Base-by-base conservation (phyloP, 352 stramenopile species). In the Phytopythium vexans region DNA sequence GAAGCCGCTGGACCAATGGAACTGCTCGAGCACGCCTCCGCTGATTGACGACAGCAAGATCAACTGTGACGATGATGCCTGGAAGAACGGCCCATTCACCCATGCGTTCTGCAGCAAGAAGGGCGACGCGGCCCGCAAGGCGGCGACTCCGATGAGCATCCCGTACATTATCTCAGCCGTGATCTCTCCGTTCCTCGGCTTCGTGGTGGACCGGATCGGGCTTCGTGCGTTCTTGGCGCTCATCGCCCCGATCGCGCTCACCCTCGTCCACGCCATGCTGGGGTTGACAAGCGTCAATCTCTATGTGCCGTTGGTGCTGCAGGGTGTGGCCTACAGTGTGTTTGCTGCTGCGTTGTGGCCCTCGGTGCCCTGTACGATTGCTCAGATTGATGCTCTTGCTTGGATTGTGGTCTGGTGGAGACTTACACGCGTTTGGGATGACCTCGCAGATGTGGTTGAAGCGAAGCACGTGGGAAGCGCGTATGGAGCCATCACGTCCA, bases 341-440 rank as follows among this genome's bases (percentile, higher is more conserved):
- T 97, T 96, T 68, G 92, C 92, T 4, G 86, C 93, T 5, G 90
- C 92, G 6, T 41, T 98, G 16, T 98, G 92, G 93, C 93, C 93
- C 4, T 96, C 86, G 0, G 86, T 98, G 16, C 86, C 89, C 64
- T 82, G 73, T 84, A 57, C 34, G 72, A 56, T 40, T 27, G 21
- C 11, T 42, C 38, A n/a, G 38, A 42, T n/a, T 42, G 38, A 42
- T 42, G 21, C 21, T 27, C 21, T 27, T 27, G 21, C 21, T 27
- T 6, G 21, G 14, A 40, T 6, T 8, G 3, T 4, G 39, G n/a
- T 27, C 21, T 27, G 21, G 15, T 27, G 31, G 14, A 40, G n/a
- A 49, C 31, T 53, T 15, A 49, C 41, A 38, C 37, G 27, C n/a
- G 47, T 33, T 7, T 4, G 35, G 37, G 8, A 32, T 39, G 12